These are phyloP conservation scores for Stipa capillata DNA, from an alignment of 176 grass and related monocot genomes.

Conservation along the genomic window DNA sequence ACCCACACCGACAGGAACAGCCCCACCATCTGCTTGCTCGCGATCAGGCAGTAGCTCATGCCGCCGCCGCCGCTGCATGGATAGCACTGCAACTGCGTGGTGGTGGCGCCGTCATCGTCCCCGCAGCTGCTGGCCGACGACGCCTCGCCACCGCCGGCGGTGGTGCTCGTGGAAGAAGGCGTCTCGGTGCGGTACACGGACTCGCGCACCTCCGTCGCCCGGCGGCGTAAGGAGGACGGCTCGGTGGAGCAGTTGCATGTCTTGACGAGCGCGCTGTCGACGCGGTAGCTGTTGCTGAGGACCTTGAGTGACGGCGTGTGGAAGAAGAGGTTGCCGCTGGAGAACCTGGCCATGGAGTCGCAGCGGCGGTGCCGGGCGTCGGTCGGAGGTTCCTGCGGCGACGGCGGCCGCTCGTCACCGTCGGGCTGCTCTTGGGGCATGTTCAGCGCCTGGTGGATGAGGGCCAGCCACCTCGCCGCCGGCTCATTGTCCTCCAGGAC, in stretches of 20 bases:
- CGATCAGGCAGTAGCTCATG: constrained; percentile 61
- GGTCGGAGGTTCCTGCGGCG: neutral
- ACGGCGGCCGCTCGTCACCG: constrained; percentile 13
- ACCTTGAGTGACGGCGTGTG: constrained; percentile 68
- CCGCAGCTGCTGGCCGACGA: neutral
- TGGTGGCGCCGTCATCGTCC: neutral
- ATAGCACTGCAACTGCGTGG: neutral
- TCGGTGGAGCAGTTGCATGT: constrained; percentile 60
- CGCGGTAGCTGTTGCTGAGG: constrained; percentile 76
- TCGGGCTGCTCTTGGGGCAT: constrained; percentile 19
- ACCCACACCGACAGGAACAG: constrained; percentile 84
- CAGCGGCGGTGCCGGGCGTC: neutral
- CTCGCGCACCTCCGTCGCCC: constrained; percentile 40
- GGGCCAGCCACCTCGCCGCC: constrained; percentile 60
- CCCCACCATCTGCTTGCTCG: constrained; percentile 88
- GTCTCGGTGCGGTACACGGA: constrained; percentile 45
- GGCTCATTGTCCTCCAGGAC: constrained; percentile 88
- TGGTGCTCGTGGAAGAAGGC: neutral
- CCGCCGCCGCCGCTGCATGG: neutral
- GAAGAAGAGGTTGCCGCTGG: constrained; percentile 34
- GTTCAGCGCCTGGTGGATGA: constrained; percentile 75
- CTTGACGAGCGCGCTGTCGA: constrained; percentile 68
- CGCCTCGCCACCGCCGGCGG: neutral
- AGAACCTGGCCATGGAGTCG: neutral
- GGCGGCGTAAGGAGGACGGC: constrained; percentile 17